A percentile compares a stretch with the other conserved stretches of the same genome.
Conservation (phyloP, 495 filamentous ascomycete species). For the Xylaria acuta region DNA sequence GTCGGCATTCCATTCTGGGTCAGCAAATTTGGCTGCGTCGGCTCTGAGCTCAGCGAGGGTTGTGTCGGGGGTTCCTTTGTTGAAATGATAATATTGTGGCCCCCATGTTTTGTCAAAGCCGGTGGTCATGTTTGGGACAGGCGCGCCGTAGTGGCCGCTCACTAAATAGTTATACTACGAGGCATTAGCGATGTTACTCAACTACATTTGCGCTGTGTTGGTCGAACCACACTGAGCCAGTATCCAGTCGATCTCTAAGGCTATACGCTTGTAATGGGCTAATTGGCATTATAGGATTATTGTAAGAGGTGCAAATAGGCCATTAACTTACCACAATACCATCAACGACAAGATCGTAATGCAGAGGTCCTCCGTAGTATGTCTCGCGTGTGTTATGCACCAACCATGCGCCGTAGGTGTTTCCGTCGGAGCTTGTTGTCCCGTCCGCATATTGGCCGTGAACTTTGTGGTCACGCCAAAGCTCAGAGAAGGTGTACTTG, state of each 20-base stretch:
- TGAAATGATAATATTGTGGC: slow-evolving; percentile 65
- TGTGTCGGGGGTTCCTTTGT: slow-evolving; percentile 48
- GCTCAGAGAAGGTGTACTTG: slow-evolving; percentile 62
- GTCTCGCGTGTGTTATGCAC: slow-evolving; percentile 66
- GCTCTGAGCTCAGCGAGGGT: slow-evolving; percentile 50
- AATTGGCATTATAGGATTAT: not conserved
- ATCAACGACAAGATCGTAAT: slow-evolving; percentile 64
- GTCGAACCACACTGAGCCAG: not conserved
- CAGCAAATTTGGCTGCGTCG: slow-evolving; percentile 54
- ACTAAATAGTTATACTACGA: slow-evolving; percentile 47
- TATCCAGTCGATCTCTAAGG: not conserved
- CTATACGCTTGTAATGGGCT: not conserved
- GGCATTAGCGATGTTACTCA: not conserved
- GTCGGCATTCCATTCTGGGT: slow-evolving; percentile 56
- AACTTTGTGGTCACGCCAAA: slow-evolving; percentile 59
- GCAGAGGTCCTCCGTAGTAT: slow-evolving; percentile 63
- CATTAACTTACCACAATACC: slow-evolving; percentile 61
- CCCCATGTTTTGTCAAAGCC: slow-evolving; percentile 65
- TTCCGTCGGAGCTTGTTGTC: slow-evolving; percentile 52
- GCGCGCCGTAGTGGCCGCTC: slow-evolving; percentile 63
- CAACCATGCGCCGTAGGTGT: slow-evolving; percentile 61
- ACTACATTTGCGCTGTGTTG: not conserved
- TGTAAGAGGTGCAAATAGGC: slow-evolving; percentile 18
- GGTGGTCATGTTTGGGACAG: slow-evolving; percentile 62
- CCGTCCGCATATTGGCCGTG: slow-evolving; percentile 64